Evolutionary conservation across 345 rosid genomes (phyloP), one percentile per base, ranked within the genome.

Genomic region (Salix exigua): DNA sequence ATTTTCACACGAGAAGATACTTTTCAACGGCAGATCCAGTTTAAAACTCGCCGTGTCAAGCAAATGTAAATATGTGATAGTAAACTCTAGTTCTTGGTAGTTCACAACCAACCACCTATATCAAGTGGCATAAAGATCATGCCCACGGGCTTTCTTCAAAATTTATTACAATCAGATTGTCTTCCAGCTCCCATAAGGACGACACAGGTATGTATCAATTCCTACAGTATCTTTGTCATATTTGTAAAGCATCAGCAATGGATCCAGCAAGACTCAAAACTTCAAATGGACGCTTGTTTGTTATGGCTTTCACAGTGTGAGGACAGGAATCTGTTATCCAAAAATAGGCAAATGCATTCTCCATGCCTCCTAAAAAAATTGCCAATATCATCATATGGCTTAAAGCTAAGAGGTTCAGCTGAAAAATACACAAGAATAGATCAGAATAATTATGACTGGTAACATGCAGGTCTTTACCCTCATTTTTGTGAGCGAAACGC

Each of bases 311-410:
- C 73, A 94, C 99, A 7, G 99, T 94, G 19, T 46, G 83, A 2
- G 99, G 97, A 80, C 99, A 96, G 46, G 98, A 96, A 79, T 96
- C 97, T 2, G 99, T 94, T 77, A 94, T 96, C 99, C 98, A 94
- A 75, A 96, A 96, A 88, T 88, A 85, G 60, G 89, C 76, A 79
- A 96, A 94, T 46, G 91, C 97, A 67, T 83, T 88, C 78, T 78
- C 90, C 1, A 77, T 26, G 68, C 88, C 94, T 16, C 88, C 94
- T 16, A 67, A 46, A 67, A 73, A 64, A 80, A 74, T 51, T 19
- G 16, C 48, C 53, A 68, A 55, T 71, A 73, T 71, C 70, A 75
- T 46, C 74, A 46, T 5, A 53, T 4, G 50, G 58, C 5, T 70
- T 37, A 4, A 79, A 25, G 72, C 14, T 37, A 55, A 14, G 75